Evolutionary conservation across 75 land plant species (phyloP).

Genomic region (Ceratopteris richardii): DNA sequence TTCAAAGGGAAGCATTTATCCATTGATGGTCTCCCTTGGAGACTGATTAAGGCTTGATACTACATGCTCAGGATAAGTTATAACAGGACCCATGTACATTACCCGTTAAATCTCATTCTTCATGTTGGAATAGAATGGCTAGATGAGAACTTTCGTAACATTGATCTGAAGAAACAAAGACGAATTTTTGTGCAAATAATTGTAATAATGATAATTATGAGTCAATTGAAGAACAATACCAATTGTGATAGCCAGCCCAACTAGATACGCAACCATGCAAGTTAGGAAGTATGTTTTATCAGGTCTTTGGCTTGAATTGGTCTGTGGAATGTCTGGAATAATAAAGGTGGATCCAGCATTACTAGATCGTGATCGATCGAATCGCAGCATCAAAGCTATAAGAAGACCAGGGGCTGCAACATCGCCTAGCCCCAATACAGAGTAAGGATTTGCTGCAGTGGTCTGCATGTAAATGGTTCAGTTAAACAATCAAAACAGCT

Average conservation of each 20-base stretch:
- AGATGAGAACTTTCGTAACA: no score
- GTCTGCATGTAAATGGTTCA: conserved; percentile 16
- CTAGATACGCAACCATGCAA: conserved; percentile 32
- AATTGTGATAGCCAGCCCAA: conserved; percentile 37
- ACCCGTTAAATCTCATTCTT: no score
- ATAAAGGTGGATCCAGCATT: conserved; percentile 1
- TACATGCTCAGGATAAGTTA: no score
- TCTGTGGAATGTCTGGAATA: neutral
- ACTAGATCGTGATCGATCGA: conserved; percentile 28
- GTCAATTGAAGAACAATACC: no score
- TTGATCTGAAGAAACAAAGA: no score
- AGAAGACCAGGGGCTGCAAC: conserved; percentile 40
- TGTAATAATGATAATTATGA: no score
- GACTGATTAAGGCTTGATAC: no score
- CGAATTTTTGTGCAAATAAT: no score
- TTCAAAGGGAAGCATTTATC: no score
- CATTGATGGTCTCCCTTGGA: no score
- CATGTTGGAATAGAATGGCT: no score
- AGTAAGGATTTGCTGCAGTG: conserved; percentile 24
- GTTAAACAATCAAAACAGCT: conserved; percentile 3
- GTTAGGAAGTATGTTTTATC: conserved; percentile 40
- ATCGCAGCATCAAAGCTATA: conserved; percentile 39
- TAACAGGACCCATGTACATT: no score
- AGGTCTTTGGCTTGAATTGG: neutral
- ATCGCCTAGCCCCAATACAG: conserved; percentile 41